A percentile compares a stretch with the other conserved stretches of the same genome.
These are phyloP conservation scores for Steccherinum ochraceum DNA, from an alignment of 768 basidiomycete genomes.

Conservation along the genomic window DNA sequence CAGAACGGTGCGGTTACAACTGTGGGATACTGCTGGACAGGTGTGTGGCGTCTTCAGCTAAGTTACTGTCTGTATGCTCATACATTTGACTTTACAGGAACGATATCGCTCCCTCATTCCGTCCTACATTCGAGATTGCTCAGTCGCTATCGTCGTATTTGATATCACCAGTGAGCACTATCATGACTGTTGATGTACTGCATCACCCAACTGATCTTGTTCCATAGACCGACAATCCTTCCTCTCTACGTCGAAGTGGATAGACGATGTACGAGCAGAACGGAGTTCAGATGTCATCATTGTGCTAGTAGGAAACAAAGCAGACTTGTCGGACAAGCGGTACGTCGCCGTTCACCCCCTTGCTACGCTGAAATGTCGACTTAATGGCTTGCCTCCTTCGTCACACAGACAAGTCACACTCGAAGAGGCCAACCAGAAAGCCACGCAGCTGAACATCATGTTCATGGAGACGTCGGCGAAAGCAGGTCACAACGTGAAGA, in stretches of 20 bases:
- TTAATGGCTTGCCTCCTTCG: no score
- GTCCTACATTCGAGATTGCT: slow-evolving; percentile 97
- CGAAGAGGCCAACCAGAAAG: slow-evolving; percentile 91
- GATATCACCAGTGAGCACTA: slow-evolving; percentile 88
- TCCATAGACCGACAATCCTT: slow-evolving; percentile 92
- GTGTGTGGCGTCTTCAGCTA: slow-evolving; percentile 32
- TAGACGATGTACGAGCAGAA: slow-evolving; percentile 97
- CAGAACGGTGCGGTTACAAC: slow-evolving; percentile 91
- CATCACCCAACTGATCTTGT: background rate
- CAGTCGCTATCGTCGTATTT: slow-evolving; percentile 97
- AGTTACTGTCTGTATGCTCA: slow-evolving; percentile 1
- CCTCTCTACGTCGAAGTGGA: slow-evolving; percentile 97
- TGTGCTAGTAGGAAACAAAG: slow-evolving; percentile 97
- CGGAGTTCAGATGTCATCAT: slow-evolving; percentile 98
- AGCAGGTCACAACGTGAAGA: slow-evolving; percentile 98
- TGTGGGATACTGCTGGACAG: slow-evolving; percentile 99
- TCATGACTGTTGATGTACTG: background rate
- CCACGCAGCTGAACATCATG: slow-evolving; percentile 89
- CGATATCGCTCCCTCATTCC: slow-evolving; percentile 96
- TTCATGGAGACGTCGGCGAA: slow-evolving; percentile 99
- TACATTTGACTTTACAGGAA: slow-evolving; percentile 52
- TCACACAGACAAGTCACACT: slow-evolving; percentile 87
- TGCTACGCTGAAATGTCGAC: background rate
- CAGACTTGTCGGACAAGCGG: slow-evolving; percentile 98
- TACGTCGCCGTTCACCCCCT: slow-evolving; percentile 30